These are phyloP conservation scores for Yamadazyma diddensiae DNA, from an alignment of 1,139 yeast species.

Conservation along the genomic window DNA sequence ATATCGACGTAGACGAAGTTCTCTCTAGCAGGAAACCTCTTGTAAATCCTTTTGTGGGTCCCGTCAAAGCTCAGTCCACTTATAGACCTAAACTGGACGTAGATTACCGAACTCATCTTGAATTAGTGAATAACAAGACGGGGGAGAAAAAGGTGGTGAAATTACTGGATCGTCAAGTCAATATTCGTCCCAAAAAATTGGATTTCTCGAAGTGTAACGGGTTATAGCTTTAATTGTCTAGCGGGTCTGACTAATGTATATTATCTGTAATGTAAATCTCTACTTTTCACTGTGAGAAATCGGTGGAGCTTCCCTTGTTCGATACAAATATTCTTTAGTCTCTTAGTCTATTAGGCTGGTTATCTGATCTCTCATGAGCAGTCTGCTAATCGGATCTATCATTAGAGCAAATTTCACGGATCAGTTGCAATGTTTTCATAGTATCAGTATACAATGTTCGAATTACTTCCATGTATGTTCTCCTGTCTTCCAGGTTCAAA, in stretches of 20 bases:
- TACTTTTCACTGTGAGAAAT: neutral
- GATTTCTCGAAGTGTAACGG: constrained; percentile 28
- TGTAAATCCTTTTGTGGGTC: constrained; percentile 20
- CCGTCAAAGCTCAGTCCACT: neutral
- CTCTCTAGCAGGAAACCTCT: constrained; percentile 4
- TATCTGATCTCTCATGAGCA: no score
- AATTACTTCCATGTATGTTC: no score
- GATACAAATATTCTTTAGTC: no score
- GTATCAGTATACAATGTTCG: no score
- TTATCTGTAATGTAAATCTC: neutral
- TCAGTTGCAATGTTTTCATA: no score
- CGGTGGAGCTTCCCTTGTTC: no score
- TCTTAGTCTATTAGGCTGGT: no score
- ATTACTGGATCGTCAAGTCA: constrained; percentile 32
- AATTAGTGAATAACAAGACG: constrained; percentile 35
- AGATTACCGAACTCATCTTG: constrained; percentile 39
- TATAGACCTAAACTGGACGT: constrained; percentile 9
- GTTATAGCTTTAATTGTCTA: no score
- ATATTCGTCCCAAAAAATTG: constrained; percentile 40
- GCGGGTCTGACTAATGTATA: no score
- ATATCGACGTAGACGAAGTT: constrained; percentile 20
- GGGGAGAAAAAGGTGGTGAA: constrained; percentile 36
- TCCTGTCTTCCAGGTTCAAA: no score
- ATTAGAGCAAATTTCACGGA: no score
- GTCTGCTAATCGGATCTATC: no score